These are phyloP conservation scores for Phytophthora sojae DNA, from an alignment of 352 stramenopile genomes.

Conservation along the genomic window DNA sequence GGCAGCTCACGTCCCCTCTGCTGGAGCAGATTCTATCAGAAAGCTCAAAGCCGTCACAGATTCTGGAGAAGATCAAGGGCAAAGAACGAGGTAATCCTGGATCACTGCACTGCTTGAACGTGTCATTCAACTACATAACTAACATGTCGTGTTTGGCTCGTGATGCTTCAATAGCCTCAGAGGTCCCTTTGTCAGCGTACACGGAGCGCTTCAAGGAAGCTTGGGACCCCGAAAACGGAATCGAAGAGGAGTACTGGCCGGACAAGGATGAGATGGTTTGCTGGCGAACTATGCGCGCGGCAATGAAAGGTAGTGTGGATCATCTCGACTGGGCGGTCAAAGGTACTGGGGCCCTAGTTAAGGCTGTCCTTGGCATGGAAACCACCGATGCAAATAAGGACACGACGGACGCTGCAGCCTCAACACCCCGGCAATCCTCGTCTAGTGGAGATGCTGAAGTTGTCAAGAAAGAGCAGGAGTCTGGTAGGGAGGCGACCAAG, in stretches of 20 bases:
- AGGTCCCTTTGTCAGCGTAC: constrained; percentile 80
- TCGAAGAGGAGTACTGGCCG: constrained; percentile 96
- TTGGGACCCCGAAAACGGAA: constrained; percentile 95
- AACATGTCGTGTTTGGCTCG: background rate
- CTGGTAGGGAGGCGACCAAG: constrained; percentile 8
- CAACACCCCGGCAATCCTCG: constrained; percentile 4
- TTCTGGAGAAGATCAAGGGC: constrained; percentile 81
- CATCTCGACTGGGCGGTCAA: constrained; percentile 73
- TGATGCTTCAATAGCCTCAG: constrained; percentile 44
- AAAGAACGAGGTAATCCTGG: constrained; percentile 53
- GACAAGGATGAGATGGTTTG: constrained; percentile 93
- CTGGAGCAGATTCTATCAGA: constrained; percentile 85
- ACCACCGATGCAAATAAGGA: constrained; percentile 31
- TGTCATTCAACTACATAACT: background rate
- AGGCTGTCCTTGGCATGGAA: constrained; percentile 67
- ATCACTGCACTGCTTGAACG: background rate
- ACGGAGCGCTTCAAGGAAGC: constrained; percentile 93
- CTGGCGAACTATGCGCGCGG: constrained; percentile 83
- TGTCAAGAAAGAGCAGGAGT: constrained; percentile 32
- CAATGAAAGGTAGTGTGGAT: constrained; percentile 80
- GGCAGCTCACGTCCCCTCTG: constrained; percentile 52
- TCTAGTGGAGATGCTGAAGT: constrained; percentile 3
- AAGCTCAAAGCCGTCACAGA: constrained; percentile 75
- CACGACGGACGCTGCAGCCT: constrained; percentile 5
- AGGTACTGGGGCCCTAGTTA: constrained; percentile 71